These are phyloP conservation scores for Vigna nakashimae DNA, from an alignment of 306 rosid species.

Conservation along the genomic window DNA sequence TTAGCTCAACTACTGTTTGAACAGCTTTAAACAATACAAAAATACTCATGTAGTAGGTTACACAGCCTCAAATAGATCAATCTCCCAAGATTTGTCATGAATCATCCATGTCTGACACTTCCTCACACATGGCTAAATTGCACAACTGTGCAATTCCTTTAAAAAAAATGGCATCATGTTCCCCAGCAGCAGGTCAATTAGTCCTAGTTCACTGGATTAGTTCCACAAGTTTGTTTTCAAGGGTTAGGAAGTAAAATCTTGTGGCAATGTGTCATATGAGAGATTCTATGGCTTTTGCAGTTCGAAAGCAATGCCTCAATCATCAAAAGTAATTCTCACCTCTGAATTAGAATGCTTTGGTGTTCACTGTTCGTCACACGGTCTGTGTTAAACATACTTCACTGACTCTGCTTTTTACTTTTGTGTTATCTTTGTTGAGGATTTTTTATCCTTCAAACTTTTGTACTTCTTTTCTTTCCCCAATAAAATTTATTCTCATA, in stretches of 20 bases:
- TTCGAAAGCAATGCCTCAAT: not conserved
- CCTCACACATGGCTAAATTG: not conserved
- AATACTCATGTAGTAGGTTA: not conserved
- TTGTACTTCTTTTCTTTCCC: constrained; percentile 9
- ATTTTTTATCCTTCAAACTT: constrained; percentile 8
- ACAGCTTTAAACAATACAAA: not conserved
- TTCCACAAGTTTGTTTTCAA: not conserved
- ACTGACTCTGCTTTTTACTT: not conserved
- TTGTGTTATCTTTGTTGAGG: not conserved
- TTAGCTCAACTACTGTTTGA: not conserved
- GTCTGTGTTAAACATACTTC: not conserved
- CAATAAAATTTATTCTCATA: not conserved
- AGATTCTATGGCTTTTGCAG: not conserved
- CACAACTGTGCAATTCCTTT: not conserved
- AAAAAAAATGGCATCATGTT: not conserved
- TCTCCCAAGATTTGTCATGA: not conserved
- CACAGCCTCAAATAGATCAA: not conserved
- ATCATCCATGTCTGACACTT: not conserved
- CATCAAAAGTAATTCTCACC: not conserved
- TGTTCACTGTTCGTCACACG: not conserved
- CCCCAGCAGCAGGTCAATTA: not conserved
- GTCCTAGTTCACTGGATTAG: not conserved
- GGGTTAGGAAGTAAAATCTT: not conserved
- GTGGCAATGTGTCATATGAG: not conserved
- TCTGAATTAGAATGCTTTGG: not conserved